Base-by-base conservation (phyloP, 257 asterid genomes). In the Linderniella brevidens region DNA sequence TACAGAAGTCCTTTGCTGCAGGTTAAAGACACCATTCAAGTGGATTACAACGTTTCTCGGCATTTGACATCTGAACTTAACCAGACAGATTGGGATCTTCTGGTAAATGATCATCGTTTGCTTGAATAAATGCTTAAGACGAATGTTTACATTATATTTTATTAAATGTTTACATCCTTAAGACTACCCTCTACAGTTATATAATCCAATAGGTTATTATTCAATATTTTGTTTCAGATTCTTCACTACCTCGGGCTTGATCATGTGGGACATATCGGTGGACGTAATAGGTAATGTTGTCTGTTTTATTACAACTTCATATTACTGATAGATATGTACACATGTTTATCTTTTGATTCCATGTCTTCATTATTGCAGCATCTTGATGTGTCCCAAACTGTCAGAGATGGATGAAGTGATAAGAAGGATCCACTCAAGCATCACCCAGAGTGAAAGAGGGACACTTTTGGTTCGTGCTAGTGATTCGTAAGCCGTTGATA, bases 171-270 rank as follows among this genome's bases (percentile, higher is more conserved):
- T n/a, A n/a, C n/a, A n/a, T n/a, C n/a, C n/a, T n/a, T n/a, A n/a
- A n/a, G n/a, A n/a, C n/a, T n/a, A 46, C 38, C 41, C 19, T 38
- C 51, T 59, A 0, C 48, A 47, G 19, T 56, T 32, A 47, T 50
- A 36, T 36, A 51, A 19, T 57, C 16, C 29, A 13, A 41, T 20
- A 14, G 43, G 25, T 58, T 64, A 41, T 58, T 44, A 54, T 54
- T 66, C 37, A 64, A 4, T 14, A 14, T 41, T 41, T 41, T 20
- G 32, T 70, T 67, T 38, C 82, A 86, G 97, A 82, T 79, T 72
- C 94, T 86, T 58, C 97, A 86, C 66, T 86, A 79, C 73, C 97
- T 86, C 68, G 97, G 97, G 56, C 53, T 86, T 80, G 97, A 86
- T 64, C 97, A 86, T 52, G 92, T 79, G 67, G 97, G 97, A 50